Base-by-base conservation (phyloP, 2,329 filamentous ascomycete species). In the Diaporthe sp. region DNA sequence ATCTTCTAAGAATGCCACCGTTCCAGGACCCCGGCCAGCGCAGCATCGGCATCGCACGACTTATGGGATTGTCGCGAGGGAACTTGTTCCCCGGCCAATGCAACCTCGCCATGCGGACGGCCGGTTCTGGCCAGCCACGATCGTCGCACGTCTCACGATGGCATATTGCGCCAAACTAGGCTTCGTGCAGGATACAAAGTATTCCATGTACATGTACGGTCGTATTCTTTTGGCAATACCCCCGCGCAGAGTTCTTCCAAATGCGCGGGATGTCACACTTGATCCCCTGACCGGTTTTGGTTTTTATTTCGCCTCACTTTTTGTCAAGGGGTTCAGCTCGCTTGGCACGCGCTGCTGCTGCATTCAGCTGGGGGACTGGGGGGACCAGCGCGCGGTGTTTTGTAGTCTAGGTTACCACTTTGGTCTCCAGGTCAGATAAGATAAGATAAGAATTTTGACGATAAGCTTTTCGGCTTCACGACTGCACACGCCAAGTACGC, bases 21-120 rank as follows among this genome's bases (percentile, higher is more conserved):
- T 22, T 52, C 19, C 47, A 22, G 8, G 33, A 22, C 47, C 64
- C 64, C 47, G 33, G 64, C 47, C 47, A n/a, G 19, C 47, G 33
- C 64, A 68, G n/a, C 64, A 54, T 54, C 64, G 64, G 47, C 47
- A 54, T 40, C 47, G 47, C 64, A 28, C 47, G 45, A 38, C 19
- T 38, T 25, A 54, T 54, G 45, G 61, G 45, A 68, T 68, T 54
- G 47, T 68, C 54, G 61, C 30, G 64, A 52, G 61, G 45, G 22
- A 25, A 12, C 64, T 40, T 50, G 58, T 52, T 52, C 64, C 45
- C 45, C 47, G 33, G 64, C n/a, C 64, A 22, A 54, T 68, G 64
- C 47, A 68, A 68, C 64, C 64, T 50, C 45, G 38, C 64, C 64
- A 68, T 68, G 64, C 64, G 64, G 47, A 40, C 47, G 33, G 64